These are phyloP conservation scores for Cryphonectria carpinicola DNA, from an alignment of 2,329 filamentous ascomycete species.

Conservation along the genomic window DNA sequence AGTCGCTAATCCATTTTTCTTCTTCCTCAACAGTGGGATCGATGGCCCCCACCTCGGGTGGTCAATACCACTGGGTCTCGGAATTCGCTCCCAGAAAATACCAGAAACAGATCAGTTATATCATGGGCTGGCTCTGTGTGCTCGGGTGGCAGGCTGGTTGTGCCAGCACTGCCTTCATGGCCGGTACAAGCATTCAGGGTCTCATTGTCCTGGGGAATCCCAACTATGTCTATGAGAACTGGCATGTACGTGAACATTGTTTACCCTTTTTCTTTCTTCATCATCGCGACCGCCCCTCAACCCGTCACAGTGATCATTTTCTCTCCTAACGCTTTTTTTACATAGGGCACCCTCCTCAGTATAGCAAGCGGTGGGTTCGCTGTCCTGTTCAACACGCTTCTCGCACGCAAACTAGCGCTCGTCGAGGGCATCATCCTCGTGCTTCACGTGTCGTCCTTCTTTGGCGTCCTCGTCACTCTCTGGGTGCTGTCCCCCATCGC, in stretches of 20 bases:
- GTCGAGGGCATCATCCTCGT: constrained; percentile 49
- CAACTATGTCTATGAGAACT: constrained; percentile 40
- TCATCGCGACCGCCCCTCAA: not conserved
- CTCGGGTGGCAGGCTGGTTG: constrained; percentile 50
- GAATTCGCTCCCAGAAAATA: constrained; percentile 53
- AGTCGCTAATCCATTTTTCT: not conserved
- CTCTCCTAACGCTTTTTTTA: not conserved
- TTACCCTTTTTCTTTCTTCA: constrained; percentile 32
- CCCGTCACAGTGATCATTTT: not conserved
- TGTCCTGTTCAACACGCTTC: constrained; percentile 49
- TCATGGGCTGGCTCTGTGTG: constrained; percentile 51
- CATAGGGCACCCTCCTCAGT: not conserved
- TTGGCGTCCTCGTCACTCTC: constrained; percentile 47
- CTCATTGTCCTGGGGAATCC: constrained; percentile 44
- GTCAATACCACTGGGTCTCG: constrained; percentile 63
- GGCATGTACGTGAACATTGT: constrained; percentile 38
- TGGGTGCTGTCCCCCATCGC: constrained; percentile 40
- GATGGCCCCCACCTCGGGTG: constrained; percentile 55
- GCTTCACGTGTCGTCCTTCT: constrained; percentile 49
- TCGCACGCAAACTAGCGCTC: constrained; percentile 44
- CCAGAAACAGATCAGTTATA: constrained; percentile 59
- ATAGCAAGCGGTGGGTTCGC: constrained; percentile 35
- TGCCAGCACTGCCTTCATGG: constrained; percentile 46
- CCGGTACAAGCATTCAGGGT: constrained; percentile 50
- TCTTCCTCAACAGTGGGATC: constrained; percentile 10